These are phyloP conservation scores for Suillus ampliporus DNA, from an alignment of 768 basidiomycete genomes.

Conservation along the genomic window DNA sequence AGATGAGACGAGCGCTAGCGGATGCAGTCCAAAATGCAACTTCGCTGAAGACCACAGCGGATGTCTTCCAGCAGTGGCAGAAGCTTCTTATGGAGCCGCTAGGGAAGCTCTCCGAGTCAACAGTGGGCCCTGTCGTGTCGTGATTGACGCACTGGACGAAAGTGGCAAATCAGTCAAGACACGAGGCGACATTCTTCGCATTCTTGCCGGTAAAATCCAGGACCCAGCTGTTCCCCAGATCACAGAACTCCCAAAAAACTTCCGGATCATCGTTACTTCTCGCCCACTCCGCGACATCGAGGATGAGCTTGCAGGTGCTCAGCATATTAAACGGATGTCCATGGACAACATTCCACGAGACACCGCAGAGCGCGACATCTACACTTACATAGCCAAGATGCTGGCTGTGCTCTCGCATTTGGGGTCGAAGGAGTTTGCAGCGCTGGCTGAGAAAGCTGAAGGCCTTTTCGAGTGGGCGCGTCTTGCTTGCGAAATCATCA, in stretches of 20 bases:
- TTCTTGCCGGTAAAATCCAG: conserved; percentile 1
- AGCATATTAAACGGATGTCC: no score
- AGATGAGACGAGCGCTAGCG: neutral
- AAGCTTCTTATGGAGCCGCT: conserved; percentile 23
- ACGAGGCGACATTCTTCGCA: conserved; percentile 18
- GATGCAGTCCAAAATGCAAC: neutral
- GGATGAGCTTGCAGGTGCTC: neutral
- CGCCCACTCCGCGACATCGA: conserved; percentile 15
- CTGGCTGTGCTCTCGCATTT: no score
- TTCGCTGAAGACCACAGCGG: neutral
- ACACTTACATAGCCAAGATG: no score
- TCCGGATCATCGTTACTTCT: conserved; percentile 14
- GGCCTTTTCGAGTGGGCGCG: no score
- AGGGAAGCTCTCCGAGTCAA: conserved; percentile 10
- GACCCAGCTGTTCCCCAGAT: neutral
- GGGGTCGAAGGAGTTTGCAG: no score
- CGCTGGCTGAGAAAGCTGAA: no score
- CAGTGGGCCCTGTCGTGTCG: conserved; percentile 26
- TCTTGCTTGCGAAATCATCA: conserved; percentile 8
- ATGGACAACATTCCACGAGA: no score
- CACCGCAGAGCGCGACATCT: no score
- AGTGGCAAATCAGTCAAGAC: conserved; percentile 12
- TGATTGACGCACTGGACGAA: conserved; percentile 32
- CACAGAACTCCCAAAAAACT: conserved; percentile 3
- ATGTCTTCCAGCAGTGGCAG: conserved; percentile 17